Evolutionary conservation across 306 rosid genomes (phyloP).

Genomic region (Biancaea sappan): DNA sequence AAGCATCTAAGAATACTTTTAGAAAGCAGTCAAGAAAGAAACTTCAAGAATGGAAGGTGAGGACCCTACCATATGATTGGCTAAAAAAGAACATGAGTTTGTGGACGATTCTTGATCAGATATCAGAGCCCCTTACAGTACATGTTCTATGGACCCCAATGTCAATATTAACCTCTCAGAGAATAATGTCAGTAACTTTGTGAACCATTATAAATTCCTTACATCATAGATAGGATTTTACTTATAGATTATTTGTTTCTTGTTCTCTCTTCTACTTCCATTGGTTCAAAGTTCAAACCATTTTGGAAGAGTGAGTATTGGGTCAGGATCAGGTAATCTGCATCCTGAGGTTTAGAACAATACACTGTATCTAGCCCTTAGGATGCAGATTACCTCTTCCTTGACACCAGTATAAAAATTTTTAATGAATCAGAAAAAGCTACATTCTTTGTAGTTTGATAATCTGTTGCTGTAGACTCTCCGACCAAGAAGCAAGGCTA

Average conservation of each 20-base stretch:
- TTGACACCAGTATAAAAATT: conserved; percentile 21
- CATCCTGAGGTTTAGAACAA: conserved; percentile 53
- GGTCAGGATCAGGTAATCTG: conserved; percentile 32
- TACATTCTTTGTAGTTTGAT: background rate
- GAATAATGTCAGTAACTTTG: conserved; percentile 28
- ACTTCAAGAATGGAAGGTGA: conserved; percentile 28
- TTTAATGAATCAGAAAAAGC: background rate
- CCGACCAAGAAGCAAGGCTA: background rate
- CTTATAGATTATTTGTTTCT: background rate
- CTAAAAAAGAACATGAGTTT: conserved; percentile 40
- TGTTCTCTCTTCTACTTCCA: background rate
- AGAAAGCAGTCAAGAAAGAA: conserved; percentile 47
- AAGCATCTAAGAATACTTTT: background rate
- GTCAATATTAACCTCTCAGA: conserved; percentile 18
- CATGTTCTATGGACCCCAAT: conserved; percentile 28
- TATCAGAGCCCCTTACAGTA: conserved; percentile 38
- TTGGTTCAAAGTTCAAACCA: background rate
- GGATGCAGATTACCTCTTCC: conserved; percentile 59
- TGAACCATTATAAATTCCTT: conserved; percentile 46
- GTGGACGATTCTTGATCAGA: conserved; percentile 19
- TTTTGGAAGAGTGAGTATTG: conserved; percentile 16
- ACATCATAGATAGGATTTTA: conserved; percentile 28
- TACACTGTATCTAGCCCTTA: conserved; percentile 49
- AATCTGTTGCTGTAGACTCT: background rate
- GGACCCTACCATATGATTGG: conserved; percentile 47